A percentile compares a stretch with the other conserved stretches of the same genome.
Conservation (phyloP, 192 early-diverging fungal genomes). For the Pecoramyces ruminantium region DNA sequence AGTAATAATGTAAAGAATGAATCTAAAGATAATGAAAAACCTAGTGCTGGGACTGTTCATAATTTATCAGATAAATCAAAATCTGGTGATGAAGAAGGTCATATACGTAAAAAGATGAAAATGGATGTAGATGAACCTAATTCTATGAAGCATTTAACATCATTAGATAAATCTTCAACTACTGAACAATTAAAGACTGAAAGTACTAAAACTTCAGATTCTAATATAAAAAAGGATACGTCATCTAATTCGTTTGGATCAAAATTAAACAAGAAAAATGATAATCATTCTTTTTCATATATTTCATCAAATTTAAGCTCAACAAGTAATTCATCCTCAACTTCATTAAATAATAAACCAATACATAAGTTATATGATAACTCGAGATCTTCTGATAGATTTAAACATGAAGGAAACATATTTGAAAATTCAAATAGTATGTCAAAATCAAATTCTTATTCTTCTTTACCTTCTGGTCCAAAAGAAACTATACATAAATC, state of each 20-base stretch:
- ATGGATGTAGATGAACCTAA: not conserved
- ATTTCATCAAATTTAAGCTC: not conserved
- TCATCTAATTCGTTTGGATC: not conserved
- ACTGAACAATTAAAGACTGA: too few species aligned
- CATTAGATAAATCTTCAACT: too few species aligned
- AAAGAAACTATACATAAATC: not conserved
- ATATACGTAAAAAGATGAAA: not conserved
- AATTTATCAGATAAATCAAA: not conserved
- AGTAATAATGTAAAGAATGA: not conserved
- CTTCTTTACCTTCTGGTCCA: not conserved
- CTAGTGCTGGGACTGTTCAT: not conserved
- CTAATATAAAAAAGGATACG: not conserved
- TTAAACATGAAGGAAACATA: not conserved
- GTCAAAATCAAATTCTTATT: not conserved
- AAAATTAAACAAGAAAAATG: not conserved
- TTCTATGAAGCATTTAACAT: not conserved
- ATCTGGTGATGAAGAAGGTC: not conserved
- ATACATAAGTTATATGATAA: not conserved
- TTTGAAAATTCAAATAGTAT: not conserved
- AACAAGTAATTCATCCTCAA: not conserved
- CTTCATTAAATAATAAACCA: not conserved
- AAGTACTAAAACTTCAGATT: too few species aligned
- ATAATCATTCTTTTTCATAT: not conserved
- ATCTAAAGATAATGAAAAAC: not conserved
- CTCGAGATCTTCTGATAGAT: not conserved